Base-by-base conservation (phyloP, 257 asterid species). In the Fraxinus quadrangulata region DNA sequence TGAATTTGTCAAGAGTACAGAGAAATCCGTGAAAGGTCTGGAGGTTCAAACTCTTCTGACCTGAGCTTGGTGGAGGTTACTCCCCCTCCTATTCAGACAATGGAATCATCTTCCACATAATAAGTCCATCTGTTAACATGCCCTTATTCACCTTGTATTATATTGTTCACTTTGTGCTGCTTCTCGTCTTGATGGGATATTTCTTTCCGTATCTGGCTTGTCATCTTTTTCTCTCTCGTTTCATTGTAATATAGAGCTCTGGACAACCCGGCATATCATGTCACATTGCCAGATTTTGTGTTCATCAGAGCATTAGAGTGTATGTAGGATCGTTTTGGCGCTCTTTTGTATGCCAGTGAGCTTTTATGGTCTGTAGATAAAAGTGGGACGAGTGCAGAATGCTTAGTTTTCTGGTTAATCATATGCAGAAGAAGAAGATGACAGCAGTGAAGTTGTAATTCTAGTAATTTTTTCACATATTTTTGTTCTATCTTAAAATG, bases 1-100 rank as follows among this genome's bases (percentile, higher is more conserved):
- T 94, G 98, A 71, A 71, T 89, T 63, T 94, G 98, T 67, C 98
- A 94, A 89, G 98, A 94, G 81, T 92, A 90, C 84, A 81, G 98
- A 86, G 98, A 94, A 87, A 90, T 94, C 74, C 92, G 82, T 7
- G 98, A 94, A 81, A 87, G 93, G 79, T 84, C 90, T 78, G 92
- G 77, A 67, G 85, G 83, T 75, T 66, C 84, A 0, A 85, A 75
- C 74, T 59, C 87, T 16, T 71, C 83, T 30, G 73, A 77, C 78
- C 84, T 79, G 84, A 78, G 80, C 80, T 76, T 78, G 87, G 91
- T 77, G 70, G 94, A 84, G 81, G 92, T 89, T 71, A 87, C 86
- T 0, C 88, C 98, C 31, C 98, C 98, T 56, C 80, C 90, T 67
- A 80, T 85, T 75, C 98, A 94, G 88, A 87, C 85, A 59, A 94